Base-by-base conservation (phyloP, 2,329 filamentous ascomycete species). In the Penicillium concentricum region DNA sequence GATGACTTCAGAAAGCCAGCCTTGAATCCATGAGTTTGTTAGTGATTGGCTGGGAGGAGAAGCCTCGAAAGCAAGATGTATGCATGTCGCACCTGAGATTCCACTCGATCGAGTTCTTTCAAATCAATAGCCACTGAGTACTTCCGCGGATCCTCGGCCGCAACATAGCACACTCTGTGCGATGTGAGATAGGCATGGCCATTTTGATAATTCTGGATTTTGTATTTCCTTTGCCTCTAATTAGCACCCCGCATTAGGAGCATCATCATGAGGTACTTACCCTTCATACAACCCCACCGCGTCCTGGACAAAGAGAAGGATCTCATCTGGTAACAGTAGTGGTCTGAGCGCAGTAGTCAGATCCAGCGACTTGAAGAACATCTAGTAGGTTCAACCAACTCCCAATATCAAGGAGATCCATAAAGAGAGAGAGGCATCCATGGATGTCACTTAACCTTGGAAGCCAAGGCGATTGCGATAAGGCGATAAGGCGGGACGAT, bases 241-340 rank as follows among this genome's bases (percentile, higher is more conserved):
- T 56, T 18, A 49, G 67, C 37, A 57, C 51, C 43, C 62, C 46
- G 61, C 50, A 60, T 63, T 55, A 62, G 30, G 20, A 51, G 62
- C 51, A 52, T 56, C 50, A 67, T 32, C 35, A 57, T 44, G 45
- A 35, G 46, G 56, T 28, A 79, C 87, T 78, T 82, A 96, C 92
- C 94, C 94, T 82, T 97, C 91, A 79, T 99, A 99, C 60, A 99
- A 82, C 66, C 94, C 94, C 68, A 99, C 92, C 74, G 91, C 92
- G 82, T 97, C 92, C 79, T 97, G 93, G 57, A 99, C 93, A 78
- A 96, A 97, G 58, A 99, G 84, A 53, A 97, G 82, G 66, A 91
- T 89, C 83, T 99, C 94, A 81, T 97, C 94, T 70, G 91, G 89
- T 65, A 96, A 84, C 73, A 97, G 89, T 60, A 88, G 89, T 69